Evolutionary conservation across 2,329 filamentous ascomycete genomes (phyloP), one percentile per base, ranked within the genome.

Genomic region (Diaporthe capsici): DNA sequence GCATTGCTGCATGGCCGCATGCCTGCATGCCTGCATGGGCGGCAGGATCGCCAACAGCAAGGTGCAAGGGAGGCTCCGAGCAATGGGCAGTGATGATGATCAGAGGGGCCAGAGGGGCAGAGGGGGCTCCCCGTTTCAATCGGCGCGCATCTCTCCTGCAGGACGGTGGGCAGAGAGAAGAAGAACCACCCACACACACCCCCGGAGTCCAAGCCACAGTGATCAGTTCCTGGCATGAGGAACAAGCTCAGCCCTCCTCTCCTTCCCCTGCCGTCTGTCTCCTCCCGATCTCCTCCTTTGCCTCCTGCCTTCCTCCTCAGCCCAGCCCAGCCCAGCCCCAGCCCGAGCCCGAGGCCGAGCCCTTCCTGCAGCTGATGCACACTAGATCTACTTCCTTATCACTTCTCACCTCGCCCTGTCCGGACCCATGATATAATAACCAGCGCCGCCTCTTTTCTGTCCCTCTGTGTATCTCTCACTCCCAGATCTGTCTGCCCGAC

Each of bases 41-140:
- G 65, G 13, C 65, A 55, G 65, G 49, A 55, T 70, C 63, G 63
- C 63, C 63, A 68, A 53, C 63, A 68, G 28, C 63, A 68, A 39
- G 39, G 60, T 25, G 28, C 63, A 68, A 39, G 39, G 60, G 42
- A 47, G n/a, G 39, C 39, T 31, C 42, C 22, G 60, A 65, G 60
- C 57, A 60, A 39, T 60, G 57, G 25, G 37, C 39, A 44, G 42
- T 47, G 17, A 22, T 22, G 17, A n/a, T 39, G 37, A 22, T 20
- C 34, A 34, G 34, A 34, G 31, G 31, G 31, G 31, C n/a, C 2
- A 22, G 17, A 22, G n/a, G 37, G 37, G 28, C n/a, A 44, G 42
- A 49, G 61, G 42, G 42, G 61, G 42, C 61, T 61, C 10, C 25
- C 61, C 61, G 61, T 67, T 49, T 65, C 61, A 49, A 49, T 65